Evolutionary conservation across 225 moss, liverwort and hornwort species (phyloP).

Genomic region (Polytrichum commune): DNA sequence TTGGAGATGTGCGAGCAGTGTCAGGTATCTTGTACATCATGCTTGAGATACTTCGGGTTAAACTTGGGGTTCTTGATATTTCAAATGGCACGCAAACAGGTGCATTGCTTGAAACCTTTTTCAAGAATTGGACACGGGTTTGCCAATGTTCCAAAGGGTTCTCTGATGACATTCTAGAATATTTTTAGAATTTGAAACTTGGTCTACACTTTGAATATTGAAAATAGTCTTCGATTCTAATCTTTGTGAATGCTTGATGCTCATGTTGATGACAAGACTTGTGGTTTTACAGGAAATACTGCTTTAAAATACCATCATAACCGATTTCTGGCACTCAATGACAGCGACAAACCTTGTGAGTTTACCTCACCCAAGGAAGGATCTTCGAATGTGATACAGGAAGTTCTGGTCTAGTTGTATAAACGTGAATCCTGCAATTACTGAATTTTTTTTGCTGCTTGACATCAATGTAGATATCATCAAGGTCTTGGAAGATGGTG

Average conservation of each 20-base stretch:
- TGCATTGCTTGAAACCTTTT: background rate
- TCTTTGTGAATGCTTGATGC: background rate
- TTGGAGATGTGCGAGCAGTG: conserved; percentile 16
- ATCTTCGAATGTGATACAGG: background rate
- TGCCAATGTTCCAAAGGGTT: background rate
- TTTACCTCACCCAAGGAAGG: background rate
- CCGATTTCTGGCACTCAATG: conserved; percentile 20
- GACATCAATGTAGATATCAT: conserved; percentile 28
- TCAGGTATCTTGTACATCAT: background rate
- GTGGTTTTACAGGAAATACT: conserved; percentile 11
- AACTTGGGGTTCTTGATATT: conserved; percentile 29
- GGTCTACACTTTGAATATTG: background rate
- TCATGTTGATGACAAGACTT: background rate
- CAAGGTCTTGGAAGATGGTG: conserved; percentile 62
- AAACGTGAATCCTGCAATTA: background rate
- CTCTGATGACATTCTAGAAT: background rate
- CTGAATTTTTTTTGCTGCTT: background rate
- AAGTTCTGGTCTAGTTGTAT: background rate
- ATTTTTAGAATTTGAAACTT: background rate
- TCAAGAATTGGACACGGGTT: too few species aligned
- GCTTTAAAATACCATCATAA: conserved; percentile 16
- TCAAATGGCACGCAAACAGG: conserved; percentile 24
- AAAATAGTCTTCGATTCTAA: background rate
- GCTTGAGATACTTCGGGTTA: conserved; percentile 22
- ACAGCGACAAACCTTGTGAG: conserved; percentile 31